Conservation (phyloP, 345 rosid species). For the thale cress (Arabidopsis thaliana) region DNA sequence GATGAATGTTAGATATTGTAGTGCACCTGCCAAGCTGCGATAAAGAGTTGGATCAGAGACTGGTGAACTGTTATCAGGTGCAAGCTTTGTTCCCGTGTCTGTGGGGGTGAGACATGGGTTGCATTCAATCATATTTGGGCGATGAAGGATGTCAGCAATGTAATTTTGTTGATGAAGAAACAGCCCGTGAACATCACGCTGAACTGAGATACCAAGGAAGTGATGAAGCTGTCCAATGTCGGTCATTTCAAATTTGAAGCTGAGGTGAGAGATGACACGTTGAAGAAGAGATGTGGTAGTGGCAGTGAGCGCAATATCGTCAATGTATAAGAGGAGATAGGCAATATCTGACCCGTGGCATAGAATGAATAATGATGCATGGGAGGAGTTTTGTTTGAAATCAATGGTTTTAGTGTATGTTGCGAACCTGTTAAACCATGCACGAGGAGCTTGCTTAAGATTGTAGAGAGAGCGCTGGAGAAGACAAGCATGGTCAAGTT, state of each 20-base stretch:
- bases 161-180: background rate
- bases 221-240: background rate
- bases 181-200: background rate
- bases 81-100: background rate
- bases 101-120: background rate
- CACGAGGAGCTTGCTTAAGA: too few species aligned
- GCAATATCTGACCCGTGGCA: too few species aligned
- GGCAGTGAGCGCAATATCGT: background rate
- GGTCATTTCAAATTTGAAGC: background rate
- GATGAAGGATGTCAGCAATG: background rate
- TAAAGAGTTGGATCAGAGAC: background rate
- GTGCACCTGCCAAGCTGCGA: background rate
- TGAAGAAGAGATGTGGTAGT: background rate
- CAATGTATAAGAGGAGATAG: too few species aligned
- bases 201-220: slow-evolving; percentile 13
- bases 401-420: too few species aligned
- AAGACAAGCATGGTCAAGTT: too few species aligned
- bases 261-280: background rate
- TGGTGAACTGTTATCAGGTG: accelerated
- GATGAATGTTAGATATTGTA: background rate
- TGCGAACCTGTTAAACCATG: too few species aligned
- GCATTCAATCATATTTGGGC: background rate
- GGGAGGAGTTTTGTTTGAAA: too few species aligned
- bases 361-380: too few species aligned
- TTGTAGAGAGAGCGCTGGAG: too few species aligned